phyloP scores from a whole-genome alignment of 192 early-diverging fungal species.

The Coemansia sp. region DNA sequence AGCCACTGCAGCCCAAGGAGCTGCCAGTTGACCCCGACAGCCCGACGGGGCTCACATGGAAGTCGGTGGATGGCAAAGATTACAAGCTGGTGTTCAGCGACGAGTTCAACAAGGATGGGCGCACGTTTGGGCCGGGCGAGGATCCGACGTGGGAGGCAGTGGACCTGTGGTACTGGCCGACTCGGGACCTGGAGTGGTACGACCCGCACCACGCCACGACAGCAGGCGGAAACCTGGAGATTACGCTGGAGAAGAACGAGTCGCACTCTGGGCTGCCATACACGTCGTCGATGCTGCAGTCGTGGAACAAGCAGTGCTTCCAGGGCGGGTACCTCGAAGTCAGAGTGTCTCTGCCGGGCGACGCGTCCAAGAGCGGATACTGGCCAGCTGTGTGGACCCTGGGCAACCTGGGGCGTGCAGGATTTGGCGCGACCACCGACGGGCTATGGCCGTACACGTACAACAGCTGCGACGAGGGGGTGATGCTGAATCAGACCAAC shows the following conservation, averaged over 20 bases:
- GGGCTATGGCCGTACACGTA: slow-evolving; percentile 60
- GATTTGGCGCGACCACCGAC: slow-evolving; percentile 59
- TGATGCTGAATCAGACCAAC: slow-evolving; percentile 58
- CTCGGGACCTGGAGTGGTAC: slow-evolving; percentile 57
- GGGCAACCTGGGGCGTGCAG: slow-evolving; percentile 61
- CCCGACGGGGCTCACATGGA: slow-evolving; percentile 39
- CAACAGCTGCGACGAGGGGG: slow-evolving; percentile 56
- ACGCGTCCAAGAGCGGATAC: slow-evolving; percentile 49
- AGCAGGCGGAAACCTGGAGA: slow-evolving; percentile 52
- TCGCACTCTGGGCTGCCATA: slow-evolving; percentile 49
- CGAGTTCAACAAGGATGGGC: slow-evolving; percentile 58
- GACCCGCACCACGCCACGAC: slow-evolving; percentile 55
- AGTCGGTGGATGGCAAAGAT: slow-evolving; percentile 37
- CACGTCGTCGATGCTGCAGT: slow-evolving; percentile 62
- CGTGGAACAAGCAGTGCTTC: slow-evolving; percentile 67
- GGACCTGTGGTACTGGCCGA: slow-evolving; percentile 59
- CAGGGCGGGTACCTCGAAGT: slow-evolving; percentile 63
- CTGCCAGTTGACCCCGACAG: slow-evolving; percentile 54
- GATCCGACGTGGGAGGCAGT: slow-evolving; percentile 60
- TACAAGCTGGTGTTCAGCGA: slow-evolving; percentile 62
- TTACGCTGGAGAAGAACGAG: slow-evolving; percentile 51
- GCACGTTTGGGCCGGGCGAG: slow-evolving; percentile 56
- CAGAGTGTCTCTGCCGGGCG: slow-evolving; percentile 57
- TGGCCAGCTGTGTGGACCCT: slow-evolving; percentile 62
- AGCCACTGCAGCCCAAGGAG: slow-evolving; percentile 37